A percentile compares a stretch with the other conserved stretches of the same genome.
phyloP scores from a whole-genome alignment of 2,329 filamentous ascomycete genomes.

The Hymenoscyphus repandus region DNA sequence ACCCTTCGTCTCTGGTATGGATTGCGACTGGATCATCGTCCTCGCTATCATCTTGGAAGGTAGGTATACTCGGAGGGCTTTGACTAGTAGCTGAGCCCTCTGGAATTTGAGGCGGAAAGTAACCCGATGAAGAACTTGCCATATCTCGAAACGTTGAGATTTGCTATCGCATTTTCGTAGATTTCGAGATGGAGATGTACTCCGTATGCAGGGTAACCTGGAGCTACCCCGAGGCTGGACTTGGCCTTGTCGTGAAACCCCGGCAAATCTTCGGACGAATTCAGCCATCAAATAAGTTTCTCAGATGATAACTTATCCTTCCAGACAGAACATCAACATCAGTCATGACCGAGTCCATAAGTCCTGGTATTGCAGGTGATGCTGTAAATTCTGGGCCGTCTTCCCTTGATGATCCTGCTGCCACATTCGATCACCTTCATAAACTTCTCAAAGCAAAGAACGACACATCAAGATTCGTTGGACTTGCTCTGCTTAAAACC shows the following conservation, averaged over 20 bases:
- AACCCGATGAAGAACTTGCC: conserved; percentile 28
- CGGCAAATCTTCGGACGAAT: not conserved
- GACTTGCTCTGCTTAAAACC: conserved; percentile 60
- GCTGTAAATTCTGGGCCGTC: not conserved
- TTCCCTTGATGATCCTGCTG: conserved; percentile 13
- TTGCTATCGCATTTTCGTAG: conserved; percentile 10
- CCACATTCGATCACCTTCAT: conserved; percentile 45
- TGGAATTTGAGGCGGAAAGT: conserved; percentile 18
- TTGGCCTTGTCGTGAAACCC: not conserved
- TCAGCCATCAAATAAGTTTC: too few relatives aligned
- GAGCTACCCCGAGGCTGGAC: not conserved
- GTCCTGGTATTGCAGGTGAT: too few relatives aligned
- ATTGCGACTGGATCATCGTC: conserved; percentile 30
- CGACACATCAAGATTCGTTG: conserved; percentile 65
- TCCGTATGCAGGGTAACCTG: too few relatives aligned
- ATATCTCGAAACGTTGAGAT: conserved; percentile 25
- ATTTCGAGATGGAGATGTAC: not conserved
- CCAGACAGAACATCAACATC: not conserved
- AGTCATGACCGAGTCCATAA: too few relatives aligned
- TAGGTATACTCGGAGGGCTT: conserved; percentile 16
- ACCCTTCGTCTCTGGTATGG: conserved; percentile 28
- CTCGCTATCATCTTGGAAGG: conserved; percentile 38
- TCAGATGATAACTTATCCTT: too few relatives aligned
- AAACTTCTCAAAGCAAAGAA: conserved; percentile 53
- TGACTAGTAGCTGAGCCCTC: conserved; percentile 23